These are phyloP conservation scores for Mrakia hoshinonis DNA, from an alignment of 768 basidiomycete species.

Conservation along the genomic window DNA sequence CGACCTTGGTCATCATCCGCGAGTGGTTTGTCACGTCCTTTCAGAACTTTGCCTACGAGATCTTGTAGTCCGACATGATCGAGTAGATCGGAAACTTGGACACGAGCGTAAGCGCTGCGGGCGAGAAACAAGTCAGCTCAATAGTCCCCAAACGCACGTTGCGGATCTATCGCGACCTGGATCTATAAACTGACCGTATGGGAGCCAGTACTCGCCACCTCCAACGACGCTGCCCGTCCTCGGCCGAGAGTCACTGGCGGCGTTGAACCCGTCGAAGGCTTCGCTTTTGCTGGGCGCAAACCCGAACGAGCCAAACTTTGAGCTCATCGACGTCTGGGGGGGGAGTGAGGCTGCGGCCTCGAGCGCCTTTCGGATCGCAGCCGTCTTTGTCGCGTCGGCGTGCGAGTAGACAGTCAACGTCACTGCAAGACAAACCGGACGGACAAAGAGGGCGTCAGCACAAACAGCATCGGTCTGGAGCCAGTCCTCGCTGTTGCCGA, in stretches of 20 bases:
- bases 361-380: conserved; percentile 1
- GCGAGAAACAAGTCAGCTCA: conserved; percentile 43
- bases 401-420: conserved; percentile 94
- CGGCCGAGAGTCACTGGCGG: background rate
- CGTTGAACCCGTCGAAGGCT: background rate
- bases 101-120: conserved; percentile 47
- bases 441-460: too few species aligned
- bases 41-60: conserved; percentile 51
- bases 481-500: too few species aligned
- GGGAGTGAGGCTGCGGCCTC: background rate
- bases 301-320: background rate
- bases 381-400: conserved; percentile 55
- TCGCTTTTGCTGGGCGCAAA: background rate
- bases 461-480: conserved; percentile 51
- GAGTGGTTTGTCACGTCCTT: conserved; percentile 83
- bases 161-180: too few species aligned
- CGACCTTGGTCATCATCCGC: conserved; percentile 4
- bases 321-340: background rate
- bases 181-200: conserved; percentile 77
- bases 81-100: conserved; percentile 91
- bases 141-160: background rate
- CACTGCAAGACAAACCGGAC: conserved; percentile 48
- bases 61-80: conserved; percentile 86
- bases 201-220: conserved; percentile 64
- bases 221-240: conserved; percentile 18